Percentiles rank a stretch among this genome's conserved stretches.
phyloP scores from a whole-genome alignment of 176 grass and related monocot species.

The Oryza glaberrima region DNA sequence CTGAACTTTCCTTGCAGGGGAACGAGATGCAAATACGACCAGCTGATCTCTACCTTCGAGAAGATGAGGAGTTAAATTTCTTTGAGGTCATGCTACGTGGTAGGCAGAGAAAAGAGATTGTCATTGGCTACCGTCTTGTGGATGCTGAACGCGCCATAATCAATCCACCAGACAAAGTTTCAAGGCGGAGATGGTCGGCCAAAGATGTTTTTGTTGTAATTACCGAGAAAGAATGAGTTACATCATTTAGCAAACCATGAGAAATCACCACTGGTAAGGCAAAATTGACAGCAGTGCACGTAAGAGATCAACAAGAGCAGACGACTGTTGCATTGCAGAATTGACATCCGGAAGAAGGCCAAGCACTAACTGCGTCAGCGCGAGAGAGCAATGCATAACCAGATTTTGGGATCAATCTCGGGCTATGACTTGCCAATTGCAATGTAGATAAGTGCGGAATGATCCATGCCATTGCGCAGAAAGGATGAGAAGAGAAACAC shows the following conservation, averaged over 20 bases:
- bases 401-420: slow-evolving; percentile 21
- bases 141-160: slow-evolving; percentile 65
- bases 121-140: slow-evolving; percentile 67
- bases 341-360: background rate
- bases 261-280: background rate
- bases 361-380: background rate
- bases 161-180: slow-evolving; percentile 64
- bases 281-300: background rate
- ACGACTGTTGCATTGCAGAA: background rate
- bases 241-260: background rate
- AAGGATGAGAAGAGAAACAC: slow-evolving; percentile 10
- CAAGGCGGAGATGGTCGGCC: slow-evolving; percentile 52
- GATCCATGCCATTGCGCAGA: background rate
- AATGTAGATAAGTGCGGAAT: background rate
- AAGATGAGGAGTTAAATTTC: slow-evolving; percentile 74
- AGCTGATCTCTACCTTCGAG: slow-evolving; percentile 61
- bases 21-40: slow-evolving; percentile 72
- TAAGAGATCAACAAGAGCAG: background rate
- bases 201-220: slow-evolving; percentile 75
- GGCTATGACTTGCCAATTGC: background rate
- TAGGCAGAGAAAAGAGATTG: slow-evolving; percentile 77
- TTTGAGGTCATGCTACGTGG: slow-evolving; percentile 71
- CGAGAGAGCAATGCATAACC: background rate
- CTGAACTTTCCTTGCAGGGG: slow-evolving; percentile 47
- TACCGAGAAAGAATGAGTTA: slow-evolving; percentile 69